These are phyloP conservation scores for Funneliformis caledonium DNA, from an alignment of 371 early-diverging fungal genomes.

Conservation along the genomic window DNA sequence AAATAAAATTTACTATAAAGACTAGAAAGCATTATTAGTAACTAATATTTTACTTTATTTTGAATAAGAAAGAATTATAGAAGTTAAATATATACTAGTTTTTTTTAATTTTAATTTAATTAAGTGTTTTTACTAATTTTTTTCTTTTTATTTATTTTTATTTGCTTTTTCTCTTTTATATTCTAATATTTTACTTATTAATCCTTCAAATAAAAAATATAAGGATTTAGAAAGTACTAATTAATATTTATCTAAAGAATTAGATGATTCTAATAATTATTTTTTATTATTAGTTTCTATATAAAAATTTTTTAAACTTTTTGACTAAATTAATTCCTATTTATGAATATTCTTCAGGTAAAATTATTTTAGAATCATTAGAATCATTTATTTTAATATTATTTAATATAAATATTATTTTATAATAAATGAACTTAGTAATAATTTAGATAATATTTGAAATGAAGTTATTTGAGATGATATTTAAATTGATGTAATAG, in stretches of 20 bases:
- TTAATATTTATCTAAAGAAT: conserved; percentile 10
- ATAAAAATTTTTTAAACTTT: not conserved
- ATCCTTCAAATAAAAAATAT: not conserved
- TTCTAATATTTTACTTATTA: conserved; percentile 5
- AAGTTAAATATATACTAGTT: conserved; percentile 9
- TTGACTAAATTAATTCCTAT: not conserved
- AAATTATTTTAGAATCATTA: not conserved
- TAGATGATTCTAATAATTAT: not conserved
- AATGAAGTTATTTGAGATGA: no score
- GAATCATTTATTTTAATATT: not conserved
- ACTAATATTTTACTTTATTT: not conserved
- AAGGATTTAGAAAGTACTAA: not conserved
- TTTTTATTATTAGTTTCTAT: not conserved
- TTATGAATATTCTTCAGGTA: not conserved
- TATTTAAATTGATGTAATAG: no score
- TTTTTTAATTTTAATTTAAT: not conserved
- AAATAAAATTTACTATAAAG: not conserved
- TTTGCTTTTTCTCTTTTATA: not conserved
- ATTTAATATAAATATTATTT: not conserved
- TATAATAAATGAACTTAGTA: not conserved
- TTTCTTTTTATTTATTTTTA: not conserved
- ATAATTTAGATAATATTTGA: no score
- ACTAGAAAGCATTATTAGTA: not conserved
- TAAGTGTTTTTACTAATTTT: not conserved
- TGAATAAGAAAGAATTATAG: not conserved